Base-by-base conservation (phyloP, 257 asterid species). In the Misopates orontium region DNA sequence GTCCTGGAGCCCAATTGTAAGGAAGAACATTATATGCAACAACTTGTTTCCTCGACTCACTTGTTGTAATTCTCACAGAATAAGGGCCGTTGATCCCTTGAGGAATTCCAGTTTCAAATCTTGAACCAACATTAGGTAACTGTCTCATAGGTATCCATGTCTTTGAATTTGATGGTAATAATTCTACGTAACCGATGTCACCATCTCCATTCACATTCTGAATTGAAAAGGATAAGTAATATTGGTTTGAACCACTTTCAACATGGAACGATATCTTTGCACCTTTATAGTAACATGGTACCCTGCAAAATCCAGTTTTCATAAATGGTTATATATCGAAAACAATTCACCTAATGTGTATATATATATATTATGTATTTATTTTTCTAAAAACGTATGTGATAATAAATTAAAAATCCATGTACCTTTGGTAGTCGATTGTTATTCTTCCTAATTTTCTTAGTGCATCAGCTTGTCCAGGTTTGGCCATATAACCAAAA, bases 191-290 rank as follows among this genome's bases (percentile, higher is more conserved):
- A 10, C 68, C 77, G 58, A 85, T 2, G 21, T 82, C 83, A 7
- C 91, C 91, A 40, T 78, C 84, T 49, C 81, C 76, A 22, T 74
- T 64, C 45, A 28, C 75, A 53, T 21, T 56, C 61, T 82, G 86
- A 12, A 73, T 20, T 12, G 77, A 71, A 25, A 68, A 58, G 0
- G 80, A 68, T 32, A 85, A 60, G 42, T 68, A 74, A 53, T 22
- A 6, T 0, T 1, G 40, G 61, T 70, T 76, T 9, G 88, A 58
- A 4, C 81, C 78, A 0, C 10, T 0, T 16, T 64, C 79, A 3
- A 85, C 62, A 45, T 49, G 68, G 44, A 84, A 71, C 0, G 31
- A 64, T 5, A 84, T 50, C 0, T 36, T 28, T 5, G 73, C 40
- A 0, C 25, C 40, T 20, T 79, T 69, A 3, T 39, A 2, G 49